A percentile compares a stretch with the other conserved stretches of the same genome.
phyloP scores from a whole-genome alignment of 805 yeast species.

The Suhomyces pyralidae region DNA sequence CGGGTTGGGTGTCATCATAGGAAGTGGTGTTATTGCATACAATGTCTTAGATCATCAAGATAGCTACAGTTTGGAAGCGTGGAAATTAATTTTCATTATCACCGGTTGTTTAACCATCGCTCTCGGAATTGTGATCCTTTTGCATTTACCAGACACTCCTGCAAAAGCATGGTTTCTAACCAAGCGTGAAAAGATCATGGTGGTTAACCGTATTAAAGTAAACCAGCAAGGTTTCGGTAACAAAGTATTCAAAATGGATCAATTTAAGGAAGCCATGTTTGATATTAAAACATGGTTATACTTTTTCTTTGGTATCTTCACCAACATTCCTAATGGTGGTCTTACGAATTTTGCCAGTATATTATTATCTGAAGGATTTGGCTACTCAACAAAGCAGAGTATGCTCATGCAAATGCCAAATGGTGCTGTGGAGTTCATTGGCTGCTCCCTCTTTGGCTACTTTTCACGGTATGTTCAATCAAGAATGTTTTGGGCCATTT shows the following conservation, averaged over 20 bases:
- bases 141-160: slow-evolving; percentile 59
- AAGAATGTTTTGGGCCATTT: slow-evolving; percentile 24
- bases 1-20: slow-evolving; percentile 41
- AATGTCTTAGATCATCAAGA: slow-evolving; percentile 28
- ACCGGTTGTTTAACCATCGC: slow-evolving; percentile 58
- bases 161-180: slow-evolving; percentile 23
- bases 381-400: slow-evolving; percentile 28
- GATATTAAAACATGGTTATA: slow-evolving; percentile 36
- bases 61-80: slow-evolving; percentile 44
- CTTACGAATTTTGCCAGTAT: slow-evolving; percentile 35
- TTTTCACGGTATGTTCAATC: slow-evolving; percentile 16
- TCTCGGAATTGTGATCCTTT: slow-evolving; percentile 45
- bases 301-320: slow-evolving; percentile 23
- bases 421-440: slow-evolving; percentile 47
- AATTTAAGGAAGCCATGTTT: slow-evolving; percentile 33
- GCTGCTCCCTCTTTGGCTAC: slow-evolving; percentile 31
- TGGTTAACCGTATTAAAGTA: slow-evolving; percentile 50
- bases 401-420: slow-evolving; percentile 45
- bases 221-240: slow-evolving; percentile 45
- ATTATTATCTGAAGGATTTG: slow-evolving; percentile 24
- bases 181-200: slow-evolving; percentile 26
- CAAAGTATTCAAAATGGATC: slow-evolving; percentile 34
- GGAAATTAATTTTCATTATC: slow-evolving; percentile 62
- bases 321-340: slow-evolving; percentile 38
- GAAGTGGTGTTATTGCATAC: slow-evolving; percentile 52